Conservation (phyloP, 345 rosid species). For the Physaria fendleri region DNA sequence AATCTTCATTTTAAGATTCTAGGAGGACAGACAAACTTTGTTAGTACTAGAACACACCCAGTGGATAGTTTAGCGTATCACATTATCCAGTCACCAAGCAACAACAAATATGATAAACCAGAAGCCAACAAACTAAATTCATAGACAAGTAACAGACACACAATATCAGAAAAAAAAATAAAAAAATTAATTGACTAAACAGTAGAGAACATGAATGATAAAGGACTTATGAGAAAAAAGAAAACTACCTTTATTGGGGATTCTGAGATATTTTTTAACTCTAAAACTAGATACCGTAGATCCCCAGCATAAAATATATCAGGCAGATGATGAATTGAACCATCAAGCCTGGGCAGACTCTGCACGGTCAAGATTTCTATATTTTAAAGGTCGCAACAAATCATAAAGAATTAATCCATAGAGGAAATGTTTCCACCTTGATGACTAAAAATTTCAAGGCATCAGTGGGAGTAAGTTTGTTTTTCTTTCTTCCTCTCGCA, state of each 20-base stretch:
- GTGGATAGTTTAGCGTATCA: constrained; percentile 5
- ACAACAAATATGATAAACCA: constrained; percentile 1
- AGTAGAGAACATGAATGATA: constrained; percentile 8
- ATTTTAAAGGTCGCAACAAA: constrained; percentile 11
- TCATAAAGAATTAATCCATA: constrained; percentile 6
- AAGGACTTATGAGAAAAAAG: background rate
- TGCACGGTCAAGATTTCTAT: constrained; percentile 24
- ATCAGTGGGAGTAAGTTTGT: constrained; percentile 41
- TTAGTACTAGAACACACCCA: constrained; percentile 19
- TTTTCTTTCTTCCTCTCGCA: constrained; percentile 47
- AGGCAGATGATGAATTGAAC: constrained; percentile 54
- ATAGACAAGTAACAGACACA: constrained; percentile 13
- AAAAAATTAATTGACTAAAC: background rate
- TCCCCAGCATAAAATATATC: constrained; percentile 70
- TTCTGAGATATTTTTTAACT: constrained; percentile 68
- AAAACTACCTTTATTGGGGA: constrained; percentile 61
- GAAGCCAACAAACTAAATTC: constrained; percentile 2
- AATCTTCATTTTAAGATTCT: constrained; percentile 95
- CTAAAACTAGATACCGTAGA: constrained; percentile 60
- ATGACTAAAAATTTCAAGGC: constrained; percentile 73
- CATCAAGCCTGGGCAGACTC: constrained; percentile 90
- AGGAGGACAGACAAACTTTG: constrained; percentile 18
- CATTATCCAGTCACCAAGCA: constrained; percentile 13
- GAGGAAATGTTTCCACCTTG: constrained; percentile 45
- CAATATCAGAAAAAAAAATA: background rate